Base-by-base conservation (phyloP, 2,329 filamentous ascomycete species). In the Biscogniauxia mediterranea region DNA sequence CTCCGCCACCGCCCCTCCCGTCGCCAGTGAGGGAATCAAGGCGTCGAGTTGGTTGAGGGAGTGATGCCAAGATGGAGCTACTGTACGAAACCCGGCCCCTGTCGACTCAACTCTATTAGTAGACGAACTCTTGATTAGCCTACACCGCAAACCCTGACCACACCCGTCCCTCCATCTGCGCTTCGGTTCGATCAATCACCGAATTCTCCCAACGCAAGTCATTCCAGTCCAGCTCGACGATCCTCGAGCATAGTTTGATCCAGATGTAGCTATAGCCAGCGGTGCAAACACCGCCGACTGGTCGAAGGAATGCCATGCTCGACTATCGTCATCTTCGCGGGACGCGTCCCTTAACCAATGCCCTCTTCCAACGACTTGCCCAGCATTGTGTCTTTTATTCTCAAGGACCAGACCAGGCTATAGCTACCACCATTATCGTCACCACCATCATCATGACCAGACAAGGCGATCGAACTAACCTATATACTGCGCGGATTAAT, bases 131-230 rank as follows among this genome's bases (percentile, higher is more conserved):
- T 25, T 65, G 57, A 61, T 68, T 68, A 66, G 66, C 56, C 59
- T 20, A 52, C 42, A 56, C 52, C 61, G 58, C 42, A 53, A 58
- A 60, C 59, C 63, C 57, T 46, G 49, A 53, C 59, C 56, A 54
- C 38, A 59, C 60, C 38, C 61, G 54, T 50, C 49, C 42, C 51
- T 50, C 56, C 56, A 57, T 61, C 60, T 55, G 57, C 54, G 38
- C 63, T 64, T 70, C 69, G 69, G 69, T 61, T 69, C 59, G 64
- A 68, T 68, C 66, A 58, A 67, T 64, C 63, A 68, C 68, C 66
- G 68, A 70, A 49, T 60, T 59, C 58, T 55, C n/a, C 61, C 60
- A 63, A 38, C 58, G 42, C 56, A 64, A 56, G 58, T 59, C 51
- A 55, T 53, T 23, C 25, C n/a, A 56, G 8, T 50, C 56, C 56